Conservation (phyloP, 768 basidiomycete genomes). For the Porphyrellus cyaneotinctus region DNA sequence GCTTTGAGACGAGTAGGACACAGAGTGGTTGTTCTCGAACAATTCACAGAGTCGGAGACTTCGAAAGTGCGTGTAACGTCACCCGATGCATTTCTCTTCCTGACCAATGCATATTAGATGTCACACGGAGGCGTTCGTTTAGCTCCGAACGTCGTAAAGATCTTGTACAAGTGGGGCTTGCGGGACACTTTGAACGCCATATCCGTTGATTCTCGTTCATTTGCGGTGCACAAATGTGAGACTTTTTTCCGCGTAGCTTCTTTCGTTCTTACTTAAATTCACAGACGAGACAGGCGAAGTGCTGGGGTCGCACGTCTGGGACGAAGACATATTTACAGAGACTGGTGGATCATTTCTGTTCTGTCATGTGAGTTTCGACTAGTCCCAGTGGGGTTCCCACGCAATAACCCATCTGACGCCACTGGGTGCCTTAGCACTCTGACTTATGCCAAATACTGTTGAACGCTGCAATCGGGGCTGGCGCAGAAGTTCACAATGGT, state of each 20-base stretch:
- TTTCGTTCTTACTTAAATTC: conserved; percentile 6
- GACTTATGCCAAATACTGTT: conserved; percentile 48
- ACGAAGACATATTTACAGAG: conserved; percentile 45
- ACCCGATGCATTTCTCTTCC: neutral
- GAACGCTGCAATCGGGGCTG: conserved; percentile 42
- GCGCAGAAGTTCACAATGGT: conserved; percentile 45
- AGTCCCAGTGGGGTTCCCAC: neutral
- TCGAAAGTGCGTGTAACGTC: conserved; percentile 28
- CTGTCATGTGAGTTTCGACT: conserved; percentile 39
- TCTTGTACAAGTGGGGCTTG: conserved; percentile 55
- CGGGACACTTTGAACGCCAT: conserved; percentile 40
- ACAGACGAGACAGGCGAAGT: conserved; percentile 43
- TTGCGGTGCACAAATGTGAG: conserved; percentile 29
- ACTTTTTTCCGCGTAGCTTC: neutral
- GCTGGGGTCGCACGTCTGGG: conserved; percentile 45
- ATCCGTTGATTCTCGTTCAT: conserved; percentile 17
- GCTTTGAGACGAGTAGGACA: conserved; percentile 56
- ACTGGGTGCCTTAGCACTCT: conserved; percentile 38
- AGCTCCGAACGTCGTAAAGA: conserved; percentile 56
- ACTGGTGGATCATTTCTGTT: conserved; percentile 47
- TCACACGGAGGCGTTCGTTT: conserved; percentile 42
- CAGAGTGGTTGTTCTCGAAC: conserved; percentile 55
- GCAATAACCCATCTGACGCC: neutral
- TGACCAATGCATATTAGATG: conserved; percentile 19
- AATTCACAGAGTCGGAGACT: conserved; percentile 37